Evolutionary conservation across 2,329 filamentous ascomycete species (phyloP).

Genomic region (Penicillium sp.): DNA sequence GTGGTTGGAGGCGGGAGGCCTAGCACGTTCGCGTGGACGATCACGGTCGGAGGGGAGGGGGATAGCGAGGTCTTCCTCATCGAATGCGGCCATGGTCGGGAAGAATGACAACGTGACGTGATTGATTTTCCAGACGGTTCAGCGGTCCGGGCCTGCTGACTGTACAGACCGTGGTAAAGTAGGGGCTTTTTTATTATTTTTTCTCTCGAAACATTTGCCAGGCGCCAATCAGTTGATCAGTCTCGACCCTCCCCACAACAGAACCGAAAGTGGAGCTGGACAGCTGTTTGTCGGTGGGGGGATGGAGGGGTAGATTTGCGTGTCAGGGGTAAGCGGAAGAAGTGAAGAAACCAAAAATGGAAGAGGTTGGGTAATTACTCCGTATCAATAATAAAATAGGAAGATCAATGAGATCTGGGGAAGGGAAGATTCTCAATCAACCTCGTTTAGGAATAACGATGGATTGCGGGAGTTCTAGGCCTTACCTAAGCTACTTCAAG

Average conservation of each 20-base stretch:
- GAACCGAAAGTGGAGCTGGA: slow-evolving; percentile 27
- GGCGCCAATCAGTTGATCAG: slow-evolving; percentile 23
- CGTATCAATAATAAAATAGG: not conserved
- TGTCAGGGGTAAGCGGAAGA: not conserved
- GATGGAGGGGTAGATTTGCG: slow-evolving; percentile 3
- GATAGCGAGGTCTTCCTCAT: slow-evolving; percentile 81
- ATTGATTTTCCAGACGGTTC: slow-evolving; percentile 32
- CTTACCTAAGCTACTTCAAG: slow-evolving; percentile 9
- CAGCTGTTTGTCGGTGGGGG: slow-evolving; percentile 13
- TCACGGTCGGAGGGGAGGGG: slow-evolving; percentile 52
- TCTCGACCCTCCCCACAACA: slow-evolving; percentile 29
- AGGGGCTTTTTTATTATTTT: slow-evolving; percentile 9
- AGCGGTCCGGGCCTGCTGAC: slow-evolving; percentile 21
- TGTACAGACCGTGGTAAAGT: slow-evolving; percentile 19
- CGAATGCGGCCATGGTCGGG: slow-evolving; percentile 53
- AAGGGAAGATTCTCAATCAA: not conserved
- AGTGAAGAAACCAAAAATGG: not conserved
- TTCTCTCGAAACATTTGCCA: slow-evolving; percentile 7
- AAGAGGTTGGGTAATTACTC: not conserved
- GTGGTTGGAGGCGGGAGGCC: slow-evolving; percentile 28
- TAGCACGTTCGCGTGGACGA: slow-evolving; percentile 27
- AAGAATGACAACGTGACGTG: slow-evolving; percentile 38
- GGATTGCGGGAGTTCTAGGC: slow-evolving; percentile 3
- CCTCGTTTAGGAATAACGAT: not conserved
- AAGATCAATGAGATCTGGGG: not conserved